These are phyloP conservation scores for Dioscorea zingiberensis DNA, from an alignment of 106 monocot species.

Conservation along the genomic window DNA sequence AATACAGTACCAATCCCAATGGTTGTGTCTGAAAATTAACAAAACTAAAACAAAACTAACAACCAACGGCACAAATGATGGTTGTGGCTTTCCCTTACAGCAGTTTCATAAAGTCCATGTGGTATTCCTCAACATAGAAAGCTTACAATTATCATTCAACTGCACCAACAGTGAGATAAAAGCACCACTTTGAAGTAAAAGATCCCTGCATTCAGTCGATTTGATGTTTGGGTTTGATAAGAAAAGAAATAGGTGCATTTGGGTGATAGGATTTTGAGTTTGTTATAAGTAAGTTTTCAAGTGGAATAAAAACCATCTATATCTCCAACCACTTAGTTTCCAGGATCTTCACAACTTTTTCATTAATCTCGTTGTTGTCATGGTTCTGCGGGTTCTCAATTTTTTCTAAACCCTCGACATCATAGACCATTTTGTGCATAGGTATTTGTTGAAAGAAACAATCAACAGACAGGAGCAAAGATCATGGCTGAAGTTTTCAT, in stretches of 20 bases:
- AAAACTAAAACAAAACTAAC: neutral
- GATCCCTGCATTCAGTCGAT: conserved; percentile 56
- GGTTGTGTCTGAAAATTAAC: neutral
- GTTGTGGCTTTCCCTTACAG: conserved; percentile 62
- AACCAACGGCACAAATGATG: conserved; percentile 64
- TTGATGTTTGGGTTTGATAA: too few relatives aligned
- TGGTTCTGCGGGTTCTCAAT: conserved; percentile 47
- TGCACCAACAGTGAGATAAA: conserved; percentile 38
- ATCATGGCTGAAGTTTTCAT: too few relatives aligned
- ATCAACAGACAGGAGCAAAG: too few relatives aligned
- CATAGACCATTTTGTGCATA: conserved; percentile 30
- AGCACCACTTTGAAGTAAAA: conserved; percentile 49
- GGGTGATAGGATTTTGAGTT: too few relatives aligned
- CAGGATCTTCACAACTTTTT: conserved; percentile 38
- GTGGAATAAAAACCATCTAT: too few relatives aligned
- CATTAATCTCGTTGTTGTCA: conserved; percentile 36
- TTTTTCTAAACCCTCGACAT: conserved; percentile 35
- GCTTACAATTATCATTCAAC: conserved; percentile 57
- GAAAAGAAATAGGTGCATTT: too few relatives aligned
- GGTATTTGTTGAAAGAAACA: too few relatives aligned
- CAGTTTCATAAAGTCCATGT: too few relatives aligned
- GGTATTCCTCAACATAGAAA: conserved; percentile 71
- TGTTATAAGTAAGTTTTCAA: too few relatives aligned
- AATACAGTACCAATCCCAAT: neutral
- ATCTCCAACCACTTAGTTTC: too few relatives aligned